A percentile compares a stretch with the other conserved stretches of the same genome.
phyloP scores from a whole-genome alignment of 1,139 yeast genomes.

The Sugiyamaella japonica region DNA sequence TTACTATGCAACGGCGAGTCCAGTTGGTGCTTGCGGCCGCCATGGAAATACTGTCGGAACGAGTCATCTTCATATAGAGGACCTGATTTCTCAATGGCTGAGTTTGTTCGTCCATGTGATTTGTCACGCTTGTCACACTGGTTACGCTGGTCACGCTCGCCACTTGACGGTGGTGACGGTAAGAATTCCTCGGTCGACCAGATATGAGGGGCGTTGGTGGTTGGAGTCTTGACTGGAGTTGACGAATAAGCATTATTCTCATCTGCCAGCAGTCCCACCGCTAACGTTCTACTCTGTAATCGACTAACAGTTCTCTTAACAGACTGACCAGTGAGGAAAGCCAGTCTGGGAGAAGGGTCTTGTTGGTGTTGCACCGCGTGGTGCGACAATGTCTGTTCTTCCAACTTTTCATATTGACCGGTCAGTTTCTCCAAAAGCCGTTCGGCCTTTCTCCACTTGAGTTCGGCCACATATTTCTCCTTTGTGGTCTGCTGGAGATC shows the following conservation, averaged over 20 bases:
- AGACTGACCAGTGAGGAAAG: conserved; percentile 14
- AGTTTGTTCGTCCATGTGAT: conserved; percentile 6
- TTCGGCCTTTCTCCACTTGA: conserved; percentile 30
- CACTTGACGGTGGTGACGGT: conserved; percentile 13
- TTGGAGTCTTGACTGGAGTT: conserved; percentile 9
- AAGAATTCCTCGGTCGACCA: not conserved
- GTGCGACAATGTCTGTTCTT: conserved; percentile 10
- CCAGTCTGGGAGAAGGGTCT: conserved; percentile 6
- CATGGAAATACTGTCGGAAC: conserved; percentile 6
- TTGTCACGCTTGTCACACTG: not conserved
- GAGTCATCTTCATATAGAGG: conserved; percentile 15
- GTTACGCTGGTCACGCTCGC: not conserved
- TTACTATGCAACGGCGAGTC: conserved; percentile 18
- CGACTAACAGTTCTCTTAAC: conserved; percentile 17
- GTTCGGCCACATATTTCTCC: conserved; percentile 29
- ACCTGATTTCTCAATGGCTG: conserved; percentile 4
- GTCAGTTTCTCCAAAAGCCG: conserved; percentile 29
- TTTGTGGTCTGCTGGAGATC: conserved; percentile 25
- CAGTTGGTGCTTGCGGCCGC: not conserved
- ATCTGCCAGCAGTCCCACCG: not conserved
- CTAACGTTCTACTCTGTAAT: conserved; percentile 17
- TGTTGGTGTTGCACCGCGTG: not conserved
- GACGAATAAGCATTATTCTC: not conserved
- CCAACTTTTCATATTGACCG: conserved; percentile 29
- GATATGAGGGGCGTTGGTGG: too few species aligned